Percentiles rank a stretch among this genome's conserved stretches.
These are phyloP conservation scores for Phyllosticta citriasiana DNA, from an alignment of 2,329 filamentous ascomycete genomes.

Conservation along the genomic window DNA sequence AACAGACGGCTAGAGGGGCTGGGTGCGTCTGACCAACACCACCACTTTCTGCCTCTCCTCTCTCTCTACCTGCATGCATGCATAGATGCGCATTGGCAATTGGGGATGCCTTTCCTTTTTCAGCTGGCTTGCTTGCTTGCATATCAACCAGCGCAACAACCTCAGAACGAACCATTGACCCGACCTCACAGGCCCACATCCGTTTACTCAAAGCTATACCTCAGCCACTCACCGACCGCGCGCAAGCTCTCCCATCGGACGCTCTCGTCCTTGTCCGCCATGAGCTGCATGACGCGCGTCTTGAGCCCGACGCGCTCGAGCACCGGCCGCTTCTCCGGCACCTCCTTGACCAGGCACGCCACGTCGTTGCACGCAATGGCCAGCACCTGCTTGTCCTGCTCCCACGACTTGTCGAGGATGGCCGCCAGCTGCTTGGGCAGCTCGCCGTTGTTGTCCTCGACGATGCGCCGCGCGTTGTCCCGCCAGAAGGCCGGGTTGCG, in stretches of 20 bases:
- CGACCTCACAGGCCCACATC: not conserved
- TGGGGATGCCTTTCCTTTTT: not conserved
- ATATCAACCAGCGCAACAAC: not conserved
- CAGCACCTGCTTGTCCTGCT: conserved; percentile 75
- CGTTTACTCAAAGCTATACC: conserved; percentile 44
- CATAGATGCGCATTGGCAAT: not conserved
- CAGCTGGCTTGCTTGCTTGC: not conserved
- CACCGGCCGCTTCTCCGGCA: conserved; percentile 69
- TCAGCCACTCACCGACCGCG: conserved; percentile 69
- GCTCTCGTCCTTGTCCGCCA: conserved; percentile 79
- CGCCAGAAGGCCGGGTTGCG: conserved; percentile 81
- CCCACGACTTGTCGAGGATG: conserved; percentile 73
- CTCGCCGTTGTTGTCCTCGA: conserved; percentile 72
- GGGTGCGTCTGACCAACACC: not conserved
- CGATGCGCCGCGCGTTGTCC: conserved; percentile 78
- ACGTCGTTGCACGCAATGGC: conserved; percentile 92
- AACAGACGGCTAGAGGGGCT: not conserved
- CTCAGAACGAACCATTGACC: not conserved
- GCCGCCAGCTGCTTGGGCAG: conserved; percentile 74
- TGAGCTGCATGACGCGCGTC: conserved; percentile 81
- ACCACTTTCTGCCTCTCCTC: not conserved
- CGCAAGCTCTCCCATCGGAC: conserved; percentile 88
- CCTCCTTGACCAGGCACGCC: conserved; percentile 77
- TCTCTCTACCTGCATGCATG: not conserved
- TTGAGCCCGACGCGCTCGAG: conserved; percentile 81